Evolutionary conservation across 768 basidiomycete genomes (phyloP), one percentile per base, ranked within the genome.

Genomic region (Panaeolus cyanescens): DNA sequence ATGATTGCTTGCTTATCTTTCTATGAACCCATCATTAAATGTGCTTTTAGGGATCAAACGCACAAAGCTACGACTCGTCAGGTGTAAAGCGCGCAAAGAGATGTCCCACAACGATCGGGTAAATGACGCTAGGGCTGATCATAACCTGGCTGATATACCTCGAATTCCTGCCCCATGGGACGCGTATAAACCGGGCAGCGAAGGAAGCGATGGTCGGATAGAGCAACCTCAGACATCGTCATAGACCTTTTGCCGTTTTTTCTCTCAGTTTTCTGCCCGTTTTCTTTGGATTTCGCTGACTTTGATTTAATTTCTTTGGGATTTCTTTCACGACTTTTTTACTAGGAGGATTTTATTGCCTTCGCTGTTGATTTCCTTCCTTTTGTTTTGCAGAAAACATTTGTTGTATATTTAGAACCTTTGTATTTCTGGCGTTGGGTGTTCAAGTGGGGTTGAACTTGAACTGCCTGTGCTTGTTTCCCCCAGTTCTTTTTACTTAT

Each of bases 51-150:
- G 92, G 92, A 93, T 93, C 74, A 92, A 89, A 64, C 83, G 90
- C 37, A 93, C 92, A 17, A 93, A 93, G 71, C 83, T 93, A 15
- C 88, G 91, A 10, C 87, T 92, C n/a, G 79, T 91, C 25, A 82
- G 91, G 30, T 93, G 91, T 73, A 85, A 85, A 20, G 85, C 84
- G 30, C 84, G 91, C 22, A 92, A 90, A 91, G 78, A 74, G 36
- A 93, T 93, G 91, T 87, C 80, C 54, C 85, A 87, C 61, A 79
- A 79, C 32, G 91, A 92, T 65, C 83, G 92, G 4, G 71, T 92
- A 62, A 85, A 84, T 54, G 91, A 93, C 67, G 92, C 90, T 1
- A 83, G 87, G 19, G 86, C 89, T 3, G 92, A 93, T 71, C 83
- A 89, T 77, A 93, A 93, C 65, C 80, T 93, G 28, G 88, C 85